Base-by-base conservation (phyloP, 306 rosid species). In the Fragaria vesca region DNA sequence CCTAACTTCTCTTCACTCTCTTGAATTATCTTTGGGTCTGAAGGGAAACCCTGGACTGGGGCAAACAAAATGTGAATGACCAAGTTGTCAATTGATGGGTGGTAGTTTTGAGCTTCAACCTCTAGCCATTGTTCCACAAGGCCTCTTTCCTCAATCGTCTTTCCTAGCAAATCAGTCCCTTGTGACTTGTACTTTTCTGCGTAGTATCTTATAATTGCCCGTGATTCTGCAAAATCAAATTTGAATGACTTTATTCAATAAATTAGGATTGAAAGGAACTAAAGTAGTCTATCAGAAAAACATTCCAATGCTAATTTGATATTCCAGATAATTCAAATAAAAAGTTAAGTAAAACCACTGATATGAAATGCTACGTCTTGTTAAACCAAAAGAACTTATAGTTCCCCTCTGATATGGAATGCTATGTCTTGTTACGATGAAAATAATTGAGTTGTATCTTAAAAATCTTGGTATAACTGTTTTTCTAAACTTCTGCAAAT, bases 91-190 rank as follows among this genome's bases (percentile, higher is more conserved):
- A 80, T 63, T 20, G 77, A 65, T 21, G 79, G 76, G 10, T 84
- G 54, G 32, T 63, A 88, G 78, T 76, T 82, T 0, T 82, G 79
- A 58, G 86, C 90, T 76, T 86, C 92, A 65, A 84, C 87, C 61
- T 88, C 88, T 4, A 88, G 76, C 92, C 92, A 88, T 73, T 88
- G 88, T n/a, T 86, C 92, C 28, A 88, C 84, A 0, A 80, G 20
- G 68, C 87, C 86, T 34, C 82, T 86, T 50, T 88, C 92, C 83
- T 88, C 90, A 11, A 84, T 60, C 46, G 84, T 86, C 28, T 63
- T 72, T 4, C 89, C 90, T 5, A 86, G 69, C 54, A 88, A 84
- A 16, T 88, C 85, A 28, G 69, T 67, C 17, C 91, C 91, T 48
- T 82, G 85, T 0, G 80, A 81, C 54, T 74, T 86, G 68, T 0